Percentiles rank a stretch among this genome's conserved stretches.
These are phyloP conservation scores for Backusella sp. DNA, from an alignment of 192 early-diverging fungal genomes.

Conservation along the genomic window DNA sequence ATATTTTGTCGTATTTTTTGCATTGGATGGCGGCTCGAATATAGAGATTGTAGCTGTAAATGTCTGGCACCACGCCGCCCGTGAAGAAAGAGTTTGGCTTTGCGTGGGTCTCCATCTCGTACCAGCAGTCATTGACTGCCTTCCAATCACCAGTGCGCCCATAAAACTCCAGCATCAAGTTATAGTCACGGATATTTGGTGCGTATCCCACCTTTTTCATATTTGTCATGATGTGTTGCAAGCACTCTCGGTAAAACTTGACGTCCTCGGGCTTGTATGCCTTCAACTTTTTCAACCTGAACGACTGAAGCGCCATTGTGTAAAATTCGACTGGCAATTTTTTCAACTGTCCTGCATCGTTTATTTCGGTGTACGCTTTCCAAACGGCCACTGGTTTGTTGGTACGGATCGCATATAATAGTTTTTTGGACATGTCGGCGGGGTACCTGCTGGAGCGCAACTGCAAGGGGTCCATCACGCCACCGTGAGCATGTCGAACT, in stretches of 20 bases:
- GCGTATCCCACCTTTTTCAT: conserved; percentile 16
- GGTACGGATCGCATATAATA: conserved; percentile 23
- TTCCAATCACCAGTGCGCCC: conserved; percentile 30
- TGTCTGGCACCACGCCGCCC: conserved; percentile 16
- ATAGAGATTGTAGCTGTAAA: conserved; percentile 33
- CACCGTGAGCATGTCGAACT: conserved; percentile 12
- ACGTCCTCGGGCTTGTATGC: conserved; percentile 26
- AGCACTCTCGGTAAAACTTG: conserved; percentile 19
- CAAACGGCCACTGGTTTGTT: conserved; percentile 29
- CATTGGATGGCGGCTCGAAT: conserved; percentile 32
- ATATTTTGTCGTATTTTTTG: conserved; percentile 16
- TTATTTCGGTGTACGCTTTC: conserved; percentile 26
- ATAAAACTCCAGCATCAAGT: conserved; percentile 34
- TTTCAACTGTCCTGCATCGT: conserved; percentile 18
- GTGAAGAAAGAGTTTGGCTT: not conserved
- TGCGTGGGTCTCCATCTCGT: conserved; percentile 5
- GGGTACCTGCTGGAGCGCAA: conserved; percentile 1
- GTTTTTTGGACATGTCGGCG: not conserved
- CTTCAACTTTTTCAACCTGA: conserved; percentile 19
- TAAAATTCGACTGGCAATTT: conserved; percentile 26
- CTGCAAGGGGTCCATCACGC: conserved; percentile 7
- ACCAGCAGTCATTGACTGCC: conserved; percentile 21
- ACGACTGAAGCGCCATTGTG: conserved; percentile 29
- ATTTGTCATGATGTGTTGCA: conserved; percentile 17
- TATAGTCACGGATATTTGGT: conserved; percentile 37